These are phyloP conservation scores for Heliamphora exappendiculata DNA, from an alignment of 148 eudicot genomes.

Conservation along the genomic window DNA sequence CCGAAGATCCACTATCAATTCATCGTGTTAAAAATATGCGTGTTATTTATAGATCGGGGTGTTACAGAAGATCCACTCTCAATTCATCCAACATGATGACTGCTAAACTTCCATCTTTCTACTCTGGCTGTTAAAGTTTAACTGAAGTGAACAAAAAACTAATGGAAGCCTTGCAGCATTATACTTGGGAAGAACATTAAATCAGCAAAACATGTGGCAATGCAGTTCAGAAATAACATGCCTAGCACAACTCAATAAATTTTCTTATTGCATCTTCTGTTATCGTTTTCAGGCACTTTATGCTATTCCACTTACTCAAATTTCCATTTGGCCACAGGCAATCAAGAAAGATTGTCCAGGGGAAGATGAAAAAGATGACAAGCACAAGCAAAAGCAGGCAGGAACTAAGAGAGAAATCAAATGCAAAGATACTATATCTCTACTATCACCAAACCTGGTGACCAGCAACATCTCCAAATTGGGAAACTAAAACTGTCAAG, in stretches of 20 bases:
- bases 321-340: constrained; percentile 19
- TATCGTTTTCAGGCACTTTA: background rate
- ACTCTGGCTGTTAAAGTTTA: too few species aligned
- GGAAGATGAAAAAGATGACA: constrained; percentile 26
- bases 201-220: background rate
- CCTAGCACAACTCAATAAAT: too few species aligned
- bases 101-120: too few species aligned
- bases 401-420: constrained; percentile 19
- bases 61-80: too few species aligned
- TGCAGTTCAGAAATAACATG: background rate
- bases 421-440: constrained; percentile 18
- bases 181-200: background rate
- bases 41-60: too few species aligned
- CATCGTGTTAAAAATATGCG: too few species aligned
- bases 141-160: too few species aligned
- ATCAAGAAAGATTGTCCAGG: constrained; percentile 25
- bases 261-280: background rate
- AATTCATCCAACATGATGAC: too few species aligned
- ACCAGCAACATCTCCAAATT: constrained; percentile 12
- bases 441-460: constrained; percentile 5
- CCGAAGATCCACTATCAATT: background rate
- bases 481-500: background rate
- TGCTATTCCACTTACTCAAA: background rate
- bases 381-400: constrained; percentile 25
- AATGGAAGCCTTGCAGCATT: too few species aligned